phyloP scores from a whole-genome alignment of 768 basidiomycete genomes.

The Auriscalpium orientale region DNA sequence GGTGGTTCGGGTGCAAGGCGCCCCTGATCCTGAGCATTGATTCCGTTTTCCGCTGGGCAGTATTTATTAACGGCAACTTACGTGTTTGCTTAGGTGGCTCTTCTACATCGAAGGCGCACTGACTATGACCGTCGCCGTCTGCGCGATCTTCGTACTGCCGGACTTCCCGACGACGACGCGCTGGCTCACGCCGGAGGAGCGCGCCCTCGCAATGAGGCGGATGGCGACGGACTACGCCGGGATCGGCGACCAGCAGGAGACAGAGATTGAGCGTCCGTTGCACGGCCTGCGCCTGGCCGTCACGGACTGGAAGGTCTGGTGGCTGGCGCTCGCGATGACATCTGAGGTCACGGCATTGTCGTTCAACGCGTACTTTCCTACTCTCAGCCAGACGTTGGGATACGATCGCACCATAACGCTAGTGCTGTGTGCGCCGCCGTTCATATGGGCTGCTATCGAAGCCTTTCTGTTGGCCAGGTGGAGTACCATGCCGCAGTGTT shows the following conservation, averaged over 20 bases:
- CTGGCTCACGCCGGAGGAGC: slow-evolving; percentile 57
- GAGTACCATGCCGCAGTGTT: background rate
- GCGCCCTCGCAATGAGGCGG: slow-evolving; percentile 45
- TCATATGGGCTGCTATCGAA: slow-evolving; percentile 49
- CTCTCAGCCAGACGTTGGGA: slow-evolving; percentile 63
- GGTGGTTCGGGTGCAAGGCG: too few relatives aligned
- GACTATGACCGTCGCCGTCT: slow-evolving; percentile 43
- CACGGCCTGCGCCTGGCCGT: slow-evolving; percentile 51
- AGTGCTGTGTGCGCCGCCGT: slow-evolving; percentile 72
- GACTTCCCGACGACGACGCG: slow-evolving; percentile 58
- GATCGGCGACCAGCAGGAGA: slow-evolving; percentile 42
- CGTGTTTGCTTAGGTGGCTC: slow-evolving; percentile 40
- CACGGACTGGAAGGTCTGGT: slow-evolving; percentile 83
- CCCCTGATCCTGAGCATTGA: too few relatives aligned
- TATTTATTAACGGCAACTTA: background rate
- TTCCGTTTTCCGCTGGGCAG: too few relatives aligned
- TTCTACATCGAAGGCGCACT: slow-evolving; percentile 61
- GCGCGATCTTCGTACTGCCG: slow-evolving; percentile 57
- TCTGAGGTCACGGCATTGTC: slow-evolving; percentile 54
- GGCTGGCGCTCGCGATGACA: slow-evolving; percentile 58
- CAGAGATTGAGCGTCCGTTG: slow-evolving; percentile 27
- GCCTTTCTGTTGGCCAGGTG: slow-evolving; percentile 48
- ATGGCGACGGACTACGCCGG: slow-evolving; percentile 54
- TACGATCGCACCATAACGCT: slow-evolving; percentile 54
- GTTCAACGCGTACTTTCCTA: slow-evolving; percentile 77